Conservation (phyloP, 2,329 filamentous ascomycete species). For the Neoascochyta sp. region DNA sequence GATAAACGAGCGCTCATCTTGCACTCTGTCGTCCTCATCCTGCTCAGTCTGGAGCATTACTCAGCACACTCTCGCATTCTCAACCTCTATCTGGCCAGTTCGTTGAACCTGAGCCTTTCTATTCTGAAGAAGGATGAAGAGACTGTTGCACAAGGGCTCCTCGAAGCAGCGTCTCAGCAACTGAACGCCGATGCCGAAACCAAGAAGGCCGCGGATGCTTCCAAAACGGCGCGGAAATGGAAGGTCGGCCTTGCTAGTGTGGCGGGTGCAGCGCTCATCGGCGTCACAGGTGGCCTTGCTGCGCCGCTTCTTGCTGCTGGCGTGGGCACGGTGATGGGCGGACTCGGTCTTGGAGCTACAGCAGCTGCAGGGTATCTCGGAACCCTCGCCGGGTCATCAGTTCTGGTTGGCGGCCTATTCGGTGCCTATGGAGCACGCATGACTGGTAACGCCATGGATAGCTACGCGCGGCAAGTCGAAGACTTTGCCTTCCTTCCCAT, state of each 20-base stretch:
- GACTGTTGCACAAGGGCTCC: conserved; percentile 68
- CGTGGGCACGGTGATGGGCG: conserved; percentile 74
- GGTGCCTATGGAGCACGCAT: conserved; percentile 86
- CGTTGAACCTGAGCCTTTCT: conserved; percentile 63
- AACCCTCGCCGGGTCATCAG: conserved; percentile 71
- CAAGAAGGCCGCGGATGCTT: conserved; percentile 66
- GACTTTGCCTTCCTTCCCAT: conserved; percentile 85
- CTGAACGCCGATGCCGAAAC: conserved; percentile 76
- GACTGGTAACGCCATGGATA: conserved; percentile 80
- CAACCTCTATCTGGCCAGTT: conserved; percentile 66
- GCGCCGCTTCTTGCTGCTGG: conserved; percentile 73
- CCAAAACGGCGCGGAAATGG: conserved; percentile 63
- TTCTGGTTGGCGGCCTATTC: conserved; percentile 80
- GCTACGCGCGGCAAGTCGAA: conserved; percentile 79
- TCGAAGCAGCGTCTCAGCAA: conserved; percentile 64
- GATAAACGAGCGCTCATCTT: conserved; percentile 65
- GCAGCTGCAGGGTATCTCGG: conserved; percentile 77
- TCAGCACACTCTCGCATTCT: conserved; percentile 68
- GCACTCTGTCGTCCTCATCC: conserved; percentile 66
- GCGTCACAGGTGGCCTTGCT: conserved; percentile 73
- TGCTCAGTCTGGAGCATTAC: conserved; percentile 76
- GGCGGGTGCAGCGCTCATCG: conserved; percentile 83
- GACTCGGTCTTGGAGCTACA: conserved; percentile 68
- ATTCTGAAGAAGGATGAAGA: conserved; percentile 68
- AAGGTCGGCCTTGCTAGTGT: conserved; percentile 86